phyloP scores from a whole-genome alignment of 345 rosid species.

The Syzygium oleosum region DNA sequence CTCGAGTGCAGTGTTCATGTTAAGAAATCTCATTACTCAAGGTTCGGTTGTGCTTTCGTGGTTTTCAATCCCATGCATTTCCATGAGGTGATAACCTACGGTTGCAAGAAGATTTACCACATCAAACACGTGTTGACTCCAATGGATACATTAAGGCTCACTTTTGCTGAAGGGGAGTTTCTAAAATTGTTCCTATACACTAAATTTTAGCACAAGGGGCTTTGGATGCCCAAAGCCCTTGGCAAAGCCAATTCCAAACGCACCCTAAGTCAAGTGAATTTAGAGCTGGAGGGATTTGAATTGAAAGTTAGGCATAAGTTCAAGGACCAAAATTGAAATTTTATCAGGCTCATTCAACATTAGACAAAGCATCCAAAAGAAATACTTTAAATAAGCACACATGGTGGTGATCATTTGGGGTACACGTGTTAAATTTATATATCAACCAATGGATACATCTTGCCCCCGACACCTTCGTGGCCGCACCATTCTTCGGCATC shows the following conservation, averaged over 20 bases:
- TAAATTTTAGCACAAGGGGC: no score
- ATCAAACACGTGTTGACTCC: background rate
- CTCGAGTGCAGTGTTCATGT: background rate
- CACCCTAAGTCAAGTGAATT: background rate
- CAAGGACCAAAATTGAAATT: background rate
- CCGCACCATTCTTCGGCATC: background rate
- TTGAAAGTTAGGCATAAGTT: background rate
- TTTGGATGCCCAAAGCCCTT: no score
- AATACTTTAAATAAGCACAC: background rate
- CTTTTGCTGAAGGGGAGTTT: no score
- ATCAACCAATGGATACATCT: background rate
- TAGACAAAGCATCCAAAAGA: background rate
- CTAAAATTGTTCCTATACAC: no score
- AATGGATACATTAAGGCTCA: background rate
- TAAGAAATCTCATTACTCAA: background rate
- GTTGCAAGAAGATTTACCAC: background rate
- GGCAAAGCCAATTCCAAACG: no score
- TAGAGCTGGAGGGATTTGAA: background rate
- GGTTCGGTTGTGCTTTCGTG: background rate
- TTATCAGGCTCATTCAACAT: background rate
- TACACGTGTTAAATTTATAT: background rate
- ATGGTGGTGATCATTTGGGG: rapidly evolving
- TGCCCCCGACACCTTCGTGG: background rate
- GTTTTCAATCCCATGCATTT: background rate
- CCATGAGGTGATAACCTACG: background rate